Evolutionary conservation across 768 basidiomycete species (phyloP).

Genomic region (Lactarius psammicola): DNA sequence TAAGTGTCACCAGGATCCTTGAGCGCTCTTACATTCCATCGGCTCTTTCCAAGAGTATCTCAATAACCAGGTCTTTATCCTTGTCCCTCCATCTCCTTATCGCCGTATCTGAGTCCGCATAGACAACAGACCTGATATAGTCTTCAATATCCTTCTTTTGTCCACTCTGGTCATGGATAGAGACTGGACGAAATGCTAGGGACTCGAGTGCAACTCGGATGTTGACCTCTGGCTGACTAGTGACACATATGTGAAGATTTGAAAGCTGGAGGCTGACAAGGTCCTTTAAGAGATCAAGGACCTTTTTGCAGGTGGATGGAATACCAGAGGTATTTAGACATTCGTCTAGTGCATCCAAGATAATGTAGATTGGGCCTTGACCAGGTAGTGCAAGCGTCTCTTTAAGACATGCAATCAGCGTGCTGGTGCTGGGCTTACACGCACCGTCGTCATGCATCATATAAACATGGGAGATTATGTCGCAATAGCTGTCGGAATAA

Average conservation of each 20-base stretch:
- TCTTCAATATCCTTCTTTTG: no score
- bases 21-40: no score
- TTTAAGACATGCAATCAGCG: background rate
- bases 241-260: slow-evolving; percentile 1
- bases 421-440: no score
- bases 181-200: background rate
- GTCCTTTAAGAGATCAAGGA: background rate
- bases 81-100: no score
- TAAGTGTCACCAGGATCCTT: no score
- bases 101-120: no score
- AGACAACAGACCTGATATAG: no score
- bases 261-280: background rate
- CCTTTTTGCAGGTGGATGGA: background rate
- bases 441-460: no score
- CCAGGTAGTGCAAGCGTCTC: background rate
- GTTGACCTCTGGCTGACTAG: background rate
- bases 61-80: background rate
- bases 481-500: background rate
- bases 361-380: background rate
- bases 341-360: background rate
- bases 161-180: background rate
- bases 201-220: background rate
- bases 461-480: background rate
- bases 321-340: background rate
- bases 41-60: background rate